phyloP scores from a whole-genome alignment of 179 eudicot genomes.

The Carnegiea gigantea region DNA sequence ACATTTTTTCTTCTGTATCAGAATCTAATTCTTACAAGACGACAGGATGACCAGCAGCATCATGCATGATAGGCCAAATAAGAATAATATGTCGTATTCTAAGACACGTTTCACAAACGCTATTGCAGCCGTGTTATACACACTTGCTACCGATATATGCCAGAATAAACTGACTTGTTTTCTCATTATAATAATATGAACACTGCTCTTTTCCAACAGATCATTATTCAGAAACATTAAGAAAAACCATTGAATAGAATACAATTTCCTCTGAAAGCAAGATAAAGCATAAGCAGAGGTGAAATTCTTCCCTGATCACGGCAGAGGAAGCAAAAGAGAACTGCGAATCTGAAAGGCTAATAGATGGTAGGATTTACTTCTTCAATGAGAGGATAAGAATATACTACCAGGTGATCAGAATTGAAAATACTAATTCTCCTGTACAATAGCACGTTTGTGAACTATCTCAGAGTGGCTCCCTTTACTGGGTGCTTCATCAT shows the following conservation, averaged over 20 bases:
- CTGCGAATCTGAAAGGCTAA: background rate
- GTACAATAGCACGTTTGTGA: background rate
- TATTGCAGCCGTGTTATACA: conserved; percentile 15
- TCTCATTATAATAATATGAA: background rate
- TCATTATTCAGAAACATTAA: background rate
- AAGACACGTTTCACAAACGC: conserved; percentile 2
- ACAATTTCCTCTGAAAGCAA: background rate
- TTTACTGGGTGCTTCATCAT: background rate
- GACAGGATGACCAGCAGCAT: conserved; percentile 11
- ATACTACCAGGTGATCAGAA: conserved; percentile 4
- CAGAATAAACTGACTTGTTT: background rate
- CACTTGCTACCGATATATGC: conserved; percentile 6
- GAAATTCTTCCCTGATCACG: background rate
- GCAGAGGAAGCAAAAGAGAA: background rate
- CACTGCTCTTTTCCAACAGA: conserved; percentile 7
- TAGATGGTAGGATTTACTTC: conserved; percentile 11
- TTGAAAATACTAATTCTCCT: conserved; percentile 7
- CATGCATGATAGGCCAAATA: conserved; percentile 22
- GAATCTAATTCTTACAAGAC: conserved; percentile 33
- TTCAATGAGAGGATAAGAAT: conserved; percentile 6
- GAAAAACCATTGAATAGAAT: conserved; percentile 9
- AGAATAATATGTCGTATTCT: conserved; percentile 39
- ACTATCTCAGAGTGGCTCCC: background rate
- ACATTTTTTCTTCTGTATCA: conserved; percentile 18
- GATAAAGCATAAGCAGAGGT: background rate